Evolutionary conservation across 1,139 yeast species (phyloP), one percentile per base, ranked within the genome.

Genomic region (Kurtzmaniella quercitrusa): DNA sequence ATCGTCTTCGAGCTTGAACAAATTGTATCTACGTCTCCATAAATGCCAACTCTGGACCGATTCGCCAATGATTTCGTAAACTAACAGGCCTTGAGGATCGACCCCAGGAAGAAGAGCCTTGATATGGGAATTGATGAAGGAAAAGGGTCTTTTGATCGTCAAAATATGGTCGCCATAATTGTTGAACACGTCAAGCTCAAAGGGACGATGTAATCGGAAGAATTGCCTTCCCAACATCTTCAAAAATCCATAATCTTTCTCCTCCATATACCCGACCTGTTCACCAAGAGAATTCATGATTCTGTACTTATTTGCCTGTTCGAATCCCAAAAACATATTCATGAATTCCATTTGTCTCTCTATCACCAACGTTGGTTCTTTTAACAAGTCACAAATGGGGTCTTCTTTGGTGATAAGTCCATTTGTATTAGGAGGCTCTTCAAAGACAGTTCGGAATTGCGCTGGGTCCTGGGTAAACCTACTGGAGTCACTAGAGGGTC

Each of bases 21-120:
- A 68, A 57, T 90, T 88, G 62, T 93, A 93, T 43, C 83, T 69
- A 46, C 98, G 73, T 58, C 98, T 77, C 96, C 96, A 90, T 42
- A 85, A 68, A 66, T 91, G 98, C 97, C 97, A 93, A 52, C 85
- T 82, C 62, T 93, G 98, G 7, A 85, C 81, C 27, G 89, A 79
- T 58, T 91, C 97, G 0, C 98, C 98, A 31, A 91, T 68, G 1
- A 74, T 62, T 38, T 82, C 86, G 47, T 64, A 60, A 51, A 73
- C 68, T 9, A 65, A 54, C 34, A 62, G 53, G 41, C 72, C 70
- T 33, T 61, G 50, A 10, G 55, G 55, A 48, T 71, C 75, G 39
- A 60, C 61, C 0, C 78, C 76, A 0, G 95, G 95, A 40, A 86
- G 62, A 31, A 74, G 71, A 2, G 87, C 80, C 57, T 85, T 85